phyloP scores from a whole-genome alignment of 208 protist species.

The Leishmania tropica region DNA sequence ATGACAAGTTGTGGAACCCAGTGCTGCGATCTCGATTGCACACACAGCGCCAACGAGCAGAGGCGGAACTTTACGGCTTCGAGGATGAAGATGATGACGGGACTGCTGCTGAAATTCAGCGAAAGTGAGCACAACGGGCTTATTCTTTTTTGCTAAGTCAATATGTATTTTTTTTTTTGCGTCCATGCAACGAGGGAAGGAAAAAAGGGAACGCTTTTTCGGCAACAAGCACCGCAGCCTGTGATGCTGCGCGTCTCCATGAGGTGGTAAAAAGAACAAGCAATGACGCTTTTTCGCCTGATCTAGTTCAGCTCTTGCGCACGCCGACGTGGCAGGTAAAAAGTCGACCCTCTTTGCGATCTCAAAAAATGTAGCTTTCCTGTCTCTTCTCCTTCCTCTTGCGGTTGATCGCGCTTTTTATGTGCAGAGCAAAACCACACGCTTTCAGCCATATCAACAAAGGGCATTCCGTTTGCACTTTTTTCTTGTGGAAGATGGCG shows the following conservation, averaged over 20 bases:
- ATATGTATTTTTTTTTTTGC: background rate
- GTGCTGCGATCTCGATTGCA: conserved; percentile 74
- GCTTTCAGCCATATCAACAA: background rate
- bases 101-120: background rate
- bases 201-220: background rate
- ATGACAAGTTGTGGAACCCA: conserved; percentile 92
- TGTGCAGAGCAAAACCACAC: background rate
- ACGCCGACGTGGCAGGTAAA: background rate
- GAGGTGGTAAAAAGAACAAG: background rate
- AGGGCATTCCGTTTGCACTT: background rate
- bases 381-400: background rate
- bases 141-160: background rate
- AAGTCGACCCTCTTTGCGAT: background rate
- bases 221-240: background rate
- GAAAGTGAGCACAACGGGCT: background rate
- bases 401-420: background rate
- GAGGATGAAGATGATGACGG: conserved; percentile 83
- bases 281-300: background rate
- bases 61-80: conserved; percentile 79
- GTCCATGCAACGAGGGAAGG: background rate
- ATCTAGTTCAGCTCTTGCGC: too few relatives aligned
- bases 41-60: conserved; percentile 52
- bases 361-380: background rate
- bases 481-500: conserved; percentile 54
- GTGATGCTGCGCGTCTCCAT: background rate